Evolutionary conservation across 2,329 filamentous ascomycete genomes (phyloP), one percentile per base, ranked within the genome.

Genomic region (Aspergillus luchuensis): DNA sequence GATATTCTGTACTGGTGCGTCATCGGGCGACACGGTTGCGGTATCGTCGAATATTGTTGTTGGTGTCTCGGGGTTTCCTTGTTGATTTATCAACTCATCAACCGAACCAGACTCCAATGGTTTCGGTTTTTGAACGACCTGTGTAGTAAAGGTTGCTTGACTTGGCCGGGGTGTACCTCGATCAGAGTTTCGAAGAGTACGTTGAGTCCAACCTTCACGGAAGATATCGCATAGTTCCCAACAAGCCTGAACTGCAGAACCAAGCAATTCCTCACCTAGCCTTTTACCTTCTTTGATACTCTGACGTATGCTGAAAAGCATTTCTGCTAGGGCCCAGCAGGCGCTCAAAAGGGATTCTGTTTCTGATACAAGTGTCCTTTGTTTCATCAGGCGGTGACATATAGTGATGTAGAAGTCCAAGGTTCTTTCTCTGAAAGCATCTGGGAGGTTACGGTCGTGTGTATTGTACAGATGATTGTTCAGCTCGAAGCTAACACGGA

Each of bases 381-480:
- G 92, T 75, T 96, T 97, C 92, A 97, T 97, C n/a, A 97, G 79
- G 41, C 94, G 88, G 75, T 97, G 94, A 71, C 94, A 97, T 2
- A 98, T 77, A 0, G 94, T 96, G 67, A 97, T 90, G 71, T 97
- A 97, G 69, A 97, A 97, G 70, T 97, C 94, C 59, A 98, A 77
- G 0, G 94, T 97, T 60, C 93, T 84, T 76, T 97, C 93, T 56
- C 90, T 86, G 73, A 98, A 97, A 0, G 89, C 87, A 69, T 96
- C 91, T 0, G 93, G 94, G 4, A 97, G 81, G 57, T 86, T 89
- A 33, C 90, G 87, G 72, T 96, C 92, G 70, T 97, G 92, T 1
- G 92, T 93, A 72, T 94, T 97, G 79, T 94, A 97, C 2, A 98
- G 83, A 74, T 98, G 93, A 69, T 96, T 97, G 78, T 96, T 97